Conservation (phyloP, 352 stramenopile genomes). For the Pseudoperonospora humuli region DNA sequence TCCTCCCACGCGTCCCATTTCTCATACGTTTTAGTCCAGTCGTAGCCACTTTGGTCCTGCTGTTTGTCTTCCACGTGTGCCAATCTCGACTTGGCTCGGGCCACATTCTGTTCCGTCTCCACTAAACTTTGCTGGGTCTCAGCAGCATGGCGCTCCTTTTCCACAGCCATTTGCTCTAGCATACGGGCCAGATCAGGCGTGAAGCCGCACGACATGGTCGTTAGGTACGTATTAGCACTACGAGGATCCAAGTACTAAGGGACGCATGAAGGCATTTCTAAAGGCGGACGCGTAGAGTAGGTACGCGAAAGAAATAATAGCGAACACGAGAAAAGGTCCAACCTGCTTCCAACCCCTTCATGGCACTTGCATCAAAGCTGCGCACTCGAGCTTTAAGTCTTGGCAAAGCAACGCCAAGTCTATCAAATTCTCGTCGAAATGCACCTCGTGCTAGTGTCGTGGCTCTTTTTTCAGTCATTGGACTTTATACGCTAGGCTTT, state of each 20-base stretch:
- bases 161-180: constrained; percentile 50
- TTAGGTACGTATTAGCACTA: no score
- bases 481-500: constrained; percentile 21
- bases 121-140: constrained; percentile 28
- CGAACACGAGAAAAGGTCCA: no score
- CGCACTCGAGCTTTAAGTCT: no score
- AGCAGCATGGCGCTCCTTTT: constrained; percentile 44
- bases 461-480: constrained; percentile 21
- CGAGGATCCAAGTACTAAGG: no score
- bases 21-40: constrained; percentile 75
- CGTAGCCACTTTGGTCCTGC: constrained; percentile 25
- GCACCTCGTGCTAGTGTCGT: constrained; percentile 12
- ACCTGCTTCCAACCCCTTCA: no score
- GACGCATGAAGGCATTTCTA: no score
- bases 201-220: constrained; percentile 58
- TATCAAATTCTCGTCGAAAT: no score
- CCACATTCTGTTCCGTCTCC: constrained; percentile 35
- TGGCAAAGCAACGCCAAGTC: no score
- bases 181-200: constrained; percentile 61
- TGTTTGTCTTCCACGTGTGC: constrained; percentile 15
- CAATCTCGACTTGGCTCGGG: constrained; percentile 30
- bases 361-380: no score
- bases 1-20: constrained; percentile 79
- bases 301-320: no score
- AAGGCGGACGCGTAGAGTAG: no score